These are phyloP conservation scores for Ascosphaera acerosa DNA, from an alignment of 2,329 filamentous ascomycete species.

Conservation along the genomic window DNA sequence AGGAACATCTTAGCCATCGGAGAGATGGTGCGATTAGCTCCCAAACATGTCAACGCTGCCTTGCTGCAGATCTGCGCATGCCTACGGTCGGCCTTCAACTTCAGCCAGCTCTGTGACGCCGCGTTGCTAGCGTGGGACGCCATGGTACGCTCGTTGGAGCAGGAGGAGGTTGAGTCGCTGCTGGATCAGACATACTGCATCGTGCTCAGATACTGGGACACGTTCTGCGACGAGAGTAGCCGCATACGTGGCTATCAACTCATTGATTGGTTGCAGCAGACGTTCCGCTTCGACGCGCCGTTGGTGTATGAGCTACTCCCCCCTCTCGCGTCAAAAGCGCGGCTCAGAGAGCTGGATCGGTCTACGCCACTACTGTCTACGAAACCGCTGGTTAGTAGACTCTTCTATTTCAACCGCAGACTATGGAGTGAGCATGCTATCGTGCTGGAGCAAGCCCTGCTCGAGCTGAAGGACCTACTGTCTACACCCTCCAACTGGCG, in stretches of 20 bases:
- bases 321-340: conserved; percentile 43
- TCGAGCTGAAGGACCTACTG: conserved; percentile 35
- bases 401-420: not conserved
- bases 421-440: conserved; percentile 51
- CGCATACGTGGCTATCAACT: conserved; percentile 6
- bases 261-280: conserved; percentile 11
- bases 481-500: not conserved
- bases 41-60: conserved; percentile 46
- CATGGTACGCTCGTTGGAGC: conserved; percentile 48
- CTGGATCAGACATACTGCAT: conserved; percentile 79
- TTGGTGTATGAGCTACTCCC: conserved; percentile 52
- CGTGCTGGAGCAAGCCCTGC: conserved; percentile 58
- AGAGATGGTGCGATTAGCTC: conserved; percentile 60
- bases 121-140: conserved; percentile 67
- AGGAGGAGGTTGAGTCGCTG: conserved; percentile 53
- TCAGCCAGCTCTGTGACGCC: conserved; percentile 45
- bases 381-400: not conserved
- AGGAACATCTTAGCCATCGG: conserved; percentile 62
- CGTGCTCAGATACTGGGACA: conserved; percentile 54
- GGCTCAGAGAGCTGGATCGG: conserved; percentile 23
- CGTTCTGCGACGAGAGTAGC: conserved; percentile 36
- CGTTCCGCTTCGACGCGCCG: conserved; percentile 33
- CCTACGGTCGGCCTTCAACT: conserved; percentile 56
- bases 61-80: conserved; percentile 89
- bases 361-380: not conserved